Evolutionary conservation across 2,329 filamentous ascomycete species (phyloP).

Genomic region (Penicillium sp.): DNA sequence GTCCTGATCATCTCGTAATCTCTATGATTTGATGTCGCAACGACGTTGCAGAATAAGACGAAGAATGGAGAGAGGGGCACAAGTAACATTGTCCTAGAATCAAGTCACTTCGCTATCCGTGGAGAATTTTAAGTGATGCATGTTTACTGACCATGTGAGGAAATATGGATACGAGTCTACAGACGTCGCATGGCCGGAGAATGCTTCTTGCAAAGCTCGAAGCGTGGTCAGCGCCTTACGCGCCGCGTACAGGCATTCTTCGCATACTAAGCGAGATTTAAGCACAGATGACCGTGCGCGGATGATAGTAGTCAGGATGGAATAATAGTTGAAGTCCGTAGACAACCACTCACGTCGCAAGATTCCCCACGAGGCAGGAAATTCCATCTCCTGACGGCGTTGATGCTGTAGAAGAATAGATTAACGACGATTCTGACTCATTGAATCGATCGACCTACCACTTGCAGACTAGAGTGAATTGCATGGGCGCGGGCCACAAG

Average conservation of each 20-base stretch:
- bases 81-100: slow-evolving; percentile 29
- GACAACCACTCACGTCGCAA: slow-evolving; percentile 27
- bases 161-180: slow-evolving; percentile 29
- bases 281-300: slow-evolving; percentile 29
- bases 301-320: slow-evolving; percentile 28
- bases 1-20: slow-evolving; percentile 31
- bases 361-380: slow-evolving; percentile 18
- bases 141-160: slow-evolving; percentile 25
- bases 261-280: slow-evolving; percentile 30
- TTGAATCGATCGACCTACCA: slow-evolving; percentile 13
- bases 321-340: slow-evolving; percentile 32
- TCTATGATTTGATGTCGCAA: slow-evolving; percentile 27
- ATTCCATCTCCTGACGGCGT: slow-evolving; percentile 21
- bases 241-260: slow-evolving; percentile 30
- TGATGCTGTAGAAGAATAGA: slow-evolving; percentile 5
- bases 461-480: slow-evolving; percentile 24
- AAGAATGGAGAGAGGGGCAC: slow-evolving; percentile 29
- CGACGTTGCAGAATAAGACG: slow-evolving; percentile 30
- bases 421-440: background rate
- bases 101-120: background rate
- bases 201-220: slow-evolving; percentile 24
- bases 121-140: background rate
- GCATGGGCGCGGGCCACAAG: slow-evolving; percentile 24
- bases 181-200: slow-evolving; percentile 17
- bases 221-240: slow-evolving; percentile 27